Base-by-base conservation (phyloP, 352 stramenopile species). In the Pythium pyrilobum region DNA sequence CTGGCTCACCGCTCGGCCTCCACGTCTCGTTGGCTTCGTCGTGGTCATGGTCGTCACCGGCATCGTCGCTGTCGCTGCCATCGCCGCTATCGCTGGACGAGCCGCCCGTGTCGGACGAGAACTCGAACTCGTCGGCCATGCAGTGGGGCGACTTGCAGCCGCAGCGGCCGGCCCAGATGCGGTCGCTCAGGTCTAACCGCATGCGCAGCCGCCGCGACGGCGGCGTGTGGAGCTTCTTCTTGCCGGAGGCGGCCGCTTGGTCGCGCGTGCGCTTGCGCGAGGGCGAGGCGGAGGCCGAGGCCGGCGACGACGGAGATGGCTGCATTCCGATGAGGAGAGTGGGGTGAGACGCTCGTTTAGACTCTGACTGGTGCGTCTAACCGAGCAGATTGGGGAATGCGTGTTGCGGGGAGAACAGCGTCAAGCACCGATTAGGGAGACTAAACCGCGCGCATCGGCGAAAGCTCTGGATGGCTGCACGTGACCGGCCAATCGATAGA, bases 121-220 rank as follows among this genome's bases (percentile, higher is more conserved):
- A 64, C 39, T 41, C 42, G 20, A 55, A 54, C 20, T 55, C 43
- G 42, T 64, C 42, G 23, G 56, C 56, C 56, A 58, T 64, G 41
- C 56, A 64, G 13, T 46, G 20, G 25, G 56, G 47, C 15, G 34
- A 29, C 5, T 48, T 46, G 47, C 56, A 64, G 8, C 56, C 56
- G 34, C 56, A 64, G 8, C 56, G 56, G 9, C 56, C 56, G 11
- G 56, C 38, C 56, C 56, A 64, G 9, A 64, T 43, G 33, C 56
- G 56, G 13, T 51, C 45, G 25, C 27, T 53, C 31, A 20, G 33
- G 48, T 64, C 56, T 13, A 64, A 34, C 2, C 56, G 56, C 36
- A 51, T 37, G 18, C 56, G 56, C 3, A 64, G 56, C 0, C 41
- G 47, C 1, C 47, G 55, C 10, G 34, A 33, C 13, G 34, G 39